These are phyloP conservation scores for Allium fistulosum DNA, from an alignment of 106 monocot genomes.

Conservation along the genomic window DNA sequence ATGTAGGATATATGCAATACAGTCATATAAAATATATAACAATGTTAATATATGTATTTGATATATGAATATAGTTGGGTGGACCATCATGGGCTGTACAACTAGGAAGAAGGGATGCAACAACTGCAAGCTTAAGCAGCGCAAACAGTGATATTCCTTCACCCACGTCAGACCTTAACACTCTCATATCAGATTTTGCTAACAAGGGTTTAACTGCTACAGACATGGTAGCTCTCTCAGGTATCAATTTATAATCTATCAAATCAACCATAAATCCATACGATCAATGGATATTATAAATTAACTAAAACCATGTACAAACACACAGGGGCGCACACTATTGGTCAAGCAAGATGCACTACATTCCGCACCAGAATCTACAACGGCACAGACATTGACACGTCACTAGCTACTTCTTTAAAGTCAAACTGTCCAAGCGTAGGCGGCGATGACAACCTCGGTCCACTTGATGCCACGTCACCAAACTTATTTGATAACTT, in stretches of 20 bases:
- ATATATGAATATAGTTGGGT: conserved; percentile 29
- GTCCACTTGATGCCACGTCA: conserved; percentile 28
- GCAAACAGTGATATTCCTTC: conserved; percentile 62
- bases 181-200: conserved; percentile 26
- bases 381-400: conserved; percentile 45
- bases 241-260: conserved; percentile 9
- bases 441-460: conserved; percentile 37
- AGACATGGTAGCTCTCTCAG: conserved; percentile 58
- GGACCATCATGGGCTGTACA: conserved; percentile 65
- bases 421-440: conserved; percentile 30
- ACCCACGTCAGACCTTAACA: conserved; percentile 21
- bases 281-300: neutral
- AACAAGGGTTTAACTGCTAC: conserved; percentile 35
- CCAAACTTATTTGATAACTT: conserved; percentile 26
- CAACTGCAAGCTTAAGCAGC: conserved; percentile 42
- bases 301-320: neutral
- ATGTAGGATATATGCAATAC: too few species aligned
- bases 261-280: neutral
- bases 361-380: conserved; percentile 35
- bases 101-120: conserved; percentile 67
- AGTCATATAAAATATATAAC: too few species aligned
- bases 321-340: conserved; percentile 45
- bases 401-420: conserved; percentile 22
- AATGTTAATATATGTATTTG: too few species aligned
- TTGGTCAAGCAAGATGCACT: conserved; percentile 40